Base-by-base conservation (phyloP, 345 rosid species). In the Lenwebbia sp. region DNA sequence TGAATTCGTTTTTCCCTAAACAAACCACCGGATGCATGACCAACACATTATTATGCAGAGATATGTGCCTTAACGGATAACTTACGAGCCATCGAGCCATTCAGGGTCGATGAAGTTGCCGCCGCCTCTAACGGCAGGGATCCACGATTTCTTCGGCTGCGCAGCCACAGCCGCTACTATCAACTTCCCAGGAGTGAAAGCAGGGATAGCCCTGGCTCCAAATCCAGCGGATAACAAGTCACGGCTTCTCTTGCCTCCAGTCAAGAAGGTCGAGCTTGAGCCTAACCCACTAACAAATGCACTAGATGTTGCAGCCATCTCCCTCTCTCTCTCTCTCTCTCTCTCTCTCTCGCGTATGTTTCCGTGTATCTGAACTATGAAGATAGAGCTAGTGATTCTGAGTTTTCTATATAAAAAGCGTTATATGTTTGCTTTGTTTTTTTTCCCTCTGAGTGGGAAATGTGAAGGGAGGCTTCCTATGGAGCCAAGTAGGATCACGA, bases 31-130 rank as follows among this genome's bases (percentile, higher is more conserved):
- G 47, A 70, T 70, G 47, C 81, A 37, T 37, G 47, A 70, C 55
- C 10, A 50, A 9, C 23, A 7, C 56, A 2, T 82, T 13, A 49
- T 4, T 70, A 54, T 83, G 84, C 44, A 83, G 19, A 30, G 84
- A 53, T 40, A 30, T 54, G 58, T 30, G 60, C 41, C 84, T 56
- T 4, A 12, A 44, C 21, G 0, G 26, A 60, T 60, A 93, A 93
- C 99, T 92, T 92, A 97, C 98, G 99, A 97, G 93, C 99, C 99
- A 89, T 97, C 99, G 54, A 97, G 99, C 99, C 99, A 97, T 84
- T 95, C 99, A 0, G 99, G 99, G 93, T 97, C 93, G 37, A 94
- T 41, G 86, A 97, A 90, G 96, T 93, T 95, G 90, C 99, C 96
- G 25, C 98, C 98, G 23, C 94, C 95, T 91, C 19, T 97, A 55